A percentile compares a stretch with the other conserved stretches of the same genome.
phyloP scores from a whole-genome alignment of 495 filamentous ascomycete species.

The Astrothelium macrocarpum region DNA sequence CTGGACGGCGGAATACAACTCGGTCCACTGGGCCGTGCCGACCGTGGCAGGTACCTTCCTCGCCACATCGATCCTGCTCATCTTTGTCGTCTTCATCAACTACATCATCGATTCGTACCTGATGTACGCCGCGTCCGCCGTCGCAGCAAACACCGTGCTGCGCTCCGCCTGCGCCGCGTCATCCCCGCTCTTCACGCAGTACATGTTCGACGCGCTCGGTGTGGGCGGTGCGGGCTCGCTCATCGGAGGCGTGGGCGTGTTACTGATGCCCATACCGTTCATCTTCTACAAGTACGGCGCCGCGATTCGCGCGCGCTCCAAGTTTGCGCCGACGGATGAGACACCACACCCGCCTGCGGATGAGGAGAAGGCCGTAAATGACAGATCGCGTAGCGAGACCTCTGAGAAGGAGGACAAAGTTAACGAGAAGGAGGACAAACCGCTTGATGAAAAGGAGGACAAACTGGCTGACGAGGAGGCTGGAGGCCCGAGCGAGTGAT shows the following conservation, averaged over 20 bases:
- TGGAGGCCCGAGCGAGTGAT: neutral
- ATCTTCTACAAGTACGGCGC: slow-evolving; percentile 44
- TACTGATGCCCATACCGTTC: slow-evolving; percentile 41
- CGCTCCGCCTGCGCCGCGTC: slow-evolving; percentile 24
- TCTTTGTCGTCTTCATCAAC: slow-evolving; percentile 26
- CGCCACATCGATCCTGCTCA: slow-evolving; percentile 16
- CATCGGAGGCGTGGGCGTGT: slow-evolving; percentile 36
- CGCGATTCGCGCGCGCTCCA: slow-evolving; percentile 33
- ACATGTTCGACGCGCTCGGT: slow-evolving; percentile 31
- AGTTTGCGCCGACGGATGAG: slow-evolving; percentile 30
- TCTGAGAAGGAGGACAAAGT: neutral
- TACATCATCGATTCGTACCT: slow-evolving; percentile 26
- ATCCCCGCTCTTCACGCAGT: slow-evolving; percentile 28
- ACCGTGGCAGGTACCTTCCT: slow-evolving; percentile 30
- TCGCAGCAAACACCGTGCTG: slow-evolving; percentile 32
- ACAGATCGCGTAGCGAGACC: neutral
- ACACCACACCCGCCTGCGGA: slow-evolving; percentile 9
- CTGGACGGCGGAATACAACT: slow-evolving; percentile 38
- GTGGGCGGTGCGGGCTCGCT: slow-evolving; percentile 42
- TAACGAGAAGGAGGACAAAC: neutral
- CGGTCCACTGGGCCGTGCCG: slow-evolving; percentile 41
- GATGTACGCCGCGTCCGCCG: slow-evolving; percentile 25
- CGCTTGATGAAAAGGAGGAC: neutral
- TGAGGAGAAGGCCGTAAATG: slow-evolving; percentile 11
- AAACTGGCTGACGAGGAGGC: neutral